Evolutionary conservation across 2,329 filamentous ascomycete genomes (phyloP).

Genomic region (Colletotrichum liaoningense): DNA sequence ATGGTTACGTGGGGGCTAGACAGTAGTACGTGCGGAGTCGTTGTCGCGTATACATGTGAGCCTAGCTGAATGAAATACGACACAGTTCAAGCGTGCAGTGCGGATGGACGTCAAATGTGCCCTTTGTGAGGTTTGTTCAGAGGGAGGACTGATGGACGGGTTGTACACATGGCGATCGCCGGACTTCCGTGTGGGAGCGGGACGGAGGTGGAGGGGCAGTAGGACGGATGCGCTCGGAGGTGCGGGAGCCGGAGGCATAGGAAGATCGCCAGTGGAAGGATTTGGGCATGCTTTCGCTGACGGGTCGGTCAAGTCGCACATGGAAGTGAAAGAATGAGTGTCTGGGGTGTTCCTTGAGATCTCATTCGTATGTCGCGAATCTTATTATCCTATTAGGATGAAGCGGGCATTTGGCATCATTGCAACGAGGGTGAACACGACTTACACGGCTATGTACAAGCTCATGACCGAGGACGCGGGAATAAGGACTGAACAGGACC

Average conservation of each 20-base stretch:
- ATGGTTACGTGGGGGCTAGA: not conserved
- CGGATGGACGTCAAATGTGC: not conserved
- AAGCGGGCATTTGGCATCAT: not conserved
- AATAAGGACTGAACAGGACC: not conserved
- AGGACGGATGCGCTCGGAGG: not conserved
- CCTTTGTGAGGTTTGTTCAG: not conserved
- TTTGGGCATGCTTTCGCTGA: not conserved
- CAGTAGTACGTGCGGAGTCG: not conserved
- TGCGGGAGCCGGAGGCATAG: not conserved
- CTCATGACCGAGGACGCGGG: not conserved
- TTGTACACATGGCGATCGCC: not conserved
- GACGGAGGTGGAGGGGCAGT: not conserved
- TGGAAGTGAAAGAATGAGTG: not conserved
- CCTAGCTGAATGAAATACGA: not conserved
- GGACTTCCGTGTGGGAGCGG: conserved; percentile 3
- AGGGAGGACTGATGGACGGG: too few relatives aligned
- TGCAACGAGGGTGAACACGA: not conserved
- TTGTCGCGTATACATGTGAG: not conserved
- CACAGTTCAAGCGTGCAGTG: not conserved
- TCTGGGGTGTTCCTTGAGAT: not conserved
- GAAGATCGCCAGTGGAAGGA: not conserved
- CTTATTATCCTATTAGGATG: not conserved
- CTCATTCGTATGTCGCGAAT: not conserved
- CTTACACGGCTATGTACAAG: not conserved
- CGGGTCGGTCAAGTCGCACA: not conserved